These are phyloP conservation scores for Saccharomycopsis capsularis DNA, from an alignment of 805 yeast genomes.

Conservation along the genomic window DNA sequence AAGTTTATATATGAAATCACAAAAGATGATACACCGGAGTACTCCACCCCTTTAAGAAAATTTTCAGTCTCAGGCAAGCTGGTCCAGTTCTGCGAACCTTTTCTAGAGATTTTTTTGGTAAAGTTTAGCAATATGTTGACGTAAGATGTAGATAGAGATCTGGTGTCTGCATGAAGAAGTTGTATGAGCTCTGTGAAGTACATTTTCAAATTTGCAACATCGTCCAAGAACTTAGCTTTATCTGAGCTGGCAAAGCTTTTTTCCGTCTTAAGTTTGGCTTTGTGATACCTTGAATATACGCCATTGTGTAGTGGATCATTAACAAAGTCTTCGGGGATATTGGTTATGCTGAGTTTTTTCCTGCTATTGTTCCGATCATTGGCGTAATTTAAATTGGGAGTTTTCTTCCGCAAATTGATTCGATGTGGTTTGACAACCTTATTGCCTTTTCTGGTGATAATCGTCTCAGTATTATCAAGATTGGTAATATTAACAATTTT, in stretches of 20 bases:
- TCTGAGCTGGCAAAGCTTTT: slow-evolving; percentile 19
- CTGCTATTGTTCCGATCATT: background rate
- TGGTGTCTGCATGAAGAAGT: slow-evolving; percentile 7
- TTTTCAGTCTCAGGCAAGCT: background rate
- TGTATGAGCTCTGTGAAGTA: slow-evolving; percentile 9
- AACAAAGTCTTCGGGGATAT: background rate
- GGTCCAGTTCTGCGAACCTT: background rate
- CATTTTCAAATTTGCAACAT: slow-evolving; percentile 5
- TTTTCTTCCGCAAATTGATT: slow-evolving; percentile 10
- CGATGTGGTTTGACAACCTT: slow-evolving; percentile 10
- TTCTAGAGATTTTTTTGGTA: background rate
- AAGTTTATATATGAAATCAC: slow-evolving; percentile 11
- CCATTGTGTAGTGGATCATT: slow-evolving; percentile 17
- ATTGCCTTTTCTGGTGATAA: slow-evolving; percentile 8
- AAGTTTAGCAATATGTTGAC: background rate
- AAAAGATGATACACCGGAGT: slow-evolving; percentile 13
- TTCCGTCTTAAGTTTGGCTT: slow-evolving; percentile 20
- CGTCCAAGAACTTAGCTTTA: slow-evolving; percentile 17
- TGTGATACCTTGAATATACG: slow-evolving; percentile 16
- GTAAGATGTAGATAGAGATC: background rate
- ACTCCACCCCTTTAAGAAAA: slow-evolving; percentile 1
- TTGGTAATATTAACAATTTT: background rate
- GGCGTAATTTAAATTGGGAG: no score
- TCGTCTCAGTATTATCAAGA: slow-evolving; percentile 2
- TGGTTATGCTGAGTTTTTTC: background rate